Conservation (phyloP, 2,329 filamentous ascomycete species). For the Nemania serpens region DNA sequence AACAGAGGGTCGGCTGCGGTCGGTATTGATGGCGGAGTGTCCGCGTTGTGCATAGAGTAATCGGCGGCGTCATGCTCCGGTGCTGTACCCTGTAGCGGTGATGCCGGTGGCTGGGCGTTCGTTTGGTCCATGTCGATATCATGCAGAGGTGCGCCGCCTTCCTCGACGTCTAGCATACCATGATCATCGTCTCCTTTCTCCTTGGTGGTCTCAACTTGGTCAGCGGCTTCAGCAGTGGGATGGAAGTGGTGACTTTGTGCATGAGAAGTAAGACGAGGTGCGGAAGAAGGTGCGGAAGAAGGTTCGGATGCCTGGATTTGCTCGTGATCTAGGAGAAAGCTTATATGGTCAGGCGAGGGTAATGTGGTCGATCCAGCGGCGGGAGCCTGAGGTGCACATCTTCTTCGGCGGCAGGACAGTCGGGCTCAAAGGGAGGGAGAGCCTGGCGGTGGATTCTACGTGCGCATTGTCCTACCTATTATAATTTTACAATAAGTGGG, state of each 20-base stretch:
- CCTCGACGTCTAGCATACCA: slow-evolving; percentile 36
- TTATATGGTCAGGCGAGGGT: slow-evolving; percentile 9
- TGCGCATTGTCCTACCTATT: slow-evolving; percentile 21
- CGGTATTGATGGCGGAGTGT: not conserved
- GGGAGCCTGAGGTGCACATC: slow-evolving; percentile 28
- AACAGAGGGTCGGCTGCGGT: not conserved
- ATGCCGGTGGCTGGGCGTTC: slow-evolving; percentile 15
- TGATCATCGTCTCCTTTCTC: slow-evolving; percentile 28
- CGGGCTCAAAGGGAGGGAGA: slow-evolving; percentile 33
- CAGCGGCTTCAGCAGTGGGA: not conserved
- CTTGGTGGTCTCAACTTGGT: slow-evolving; percentile 11
- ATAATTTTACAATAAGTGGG: not conserved
- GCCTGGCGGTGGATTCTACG: slow-evolving; percentile 30
- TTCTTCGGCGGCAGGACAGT: slow-evolving; percentile 32
- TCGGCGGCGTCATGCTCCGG: not conserved
- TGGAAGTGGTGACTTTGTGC: slow-evolving; percentile 12
- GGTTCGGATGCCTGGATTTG: slow-evolving; percentile 6
- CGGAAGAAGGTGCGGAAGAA: not conserved
- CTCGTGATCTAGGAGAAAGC: slow-evolving; percentile 6
- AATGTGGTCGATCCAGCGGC: slow-evolving; percentile 26
- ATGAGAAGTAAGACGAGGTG: not conserved
- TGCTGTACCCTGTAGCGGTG: slow-evolving; percentile 4
- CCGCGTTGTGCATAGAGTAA: not conserved
- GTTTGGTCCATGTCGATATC: slow-evolving; percentile 31
- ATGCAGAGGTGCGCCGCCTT: slow-evolving; percentile 36